A percentile compares a stretch with the other conserved stretches of the same genome.
These are phyloP conservation scores for Collybiopsis confluens DNA, from an alignment of 768 basidiomycete species.

Conservation along the genomic window DNA sequence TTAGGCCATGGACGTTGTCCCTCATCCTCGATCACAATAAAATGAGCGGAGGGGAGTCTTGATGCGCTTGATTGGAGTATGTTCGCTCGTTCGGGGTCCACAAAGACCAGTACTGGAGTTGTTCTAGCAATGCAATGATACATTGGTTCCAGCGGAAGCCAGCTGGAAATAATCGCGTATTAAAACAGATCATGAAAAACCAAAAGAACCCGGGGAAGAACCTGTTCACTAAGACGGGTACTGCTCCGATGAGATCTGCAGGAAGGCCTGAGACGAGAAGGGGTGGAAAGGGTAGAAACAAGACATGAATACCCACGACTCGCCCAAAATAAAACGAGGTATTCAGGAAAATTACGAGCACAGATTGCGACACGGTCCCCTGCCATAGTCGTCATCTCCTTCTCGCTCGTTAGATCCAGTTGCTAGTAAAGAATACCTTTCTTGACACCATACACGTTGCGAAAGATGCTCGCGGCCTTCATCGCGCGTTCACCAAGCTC, in stretches of 20 bases:
- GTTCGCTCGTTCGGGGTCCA: slow-evolving; percentile 56
- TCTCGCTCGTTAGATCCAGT: neutral
- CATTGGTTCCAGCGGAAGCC: slow-evolving; percentile 53
- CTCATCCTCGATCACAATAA: slow-evolving; percentile 30
- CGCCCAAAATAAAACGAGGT: slow-evolving; percentile 57
- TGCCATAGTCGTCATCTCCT: slow-evolving; percentile 10
- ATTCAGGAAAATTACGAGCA: slow-evolving; percentile 61
- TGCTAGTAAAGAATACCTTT: slow-evolving; percentile 40
- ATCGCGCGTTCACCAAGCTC: slow-evolving; percentile 41
- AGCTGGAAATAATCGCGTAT: slow-evolving; percentile 28
- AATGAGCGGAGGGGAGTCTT: slow-evolving; percentile 21
- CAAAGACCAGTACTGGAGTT: slow-evolving; percentile 46
- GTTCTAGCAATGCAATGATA: slow-evolving; percentile 52
- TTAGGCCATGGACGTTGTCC: slow-evolving; percentile 34
- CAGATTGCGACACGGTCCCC: slow-evolving; percentile 62
- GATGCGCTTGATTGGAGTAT: slow-evolving; percentile 30
- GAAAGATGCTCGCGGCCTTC: slow-evolving; percentile 40
- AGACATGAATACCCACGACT: slow-evolving; percentile 25
- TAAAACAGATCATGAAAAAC: neutral
- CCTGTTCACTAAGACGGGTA: slow-evolving; percentile 60
- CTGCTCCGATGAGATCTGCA: slow-evolving; percentile 54
- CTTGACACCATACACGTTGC: slow-evolving; percentile 39
- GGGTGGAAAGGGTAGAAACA: neutral
- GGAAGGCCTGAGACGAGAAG: neutral
- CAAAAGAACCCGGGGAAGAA: slow-evolving; percentile 22